phyloP scores from a whole-genome alignment of 306 rosid species.

The Cyamopsis tetragonoloba region DNA sequence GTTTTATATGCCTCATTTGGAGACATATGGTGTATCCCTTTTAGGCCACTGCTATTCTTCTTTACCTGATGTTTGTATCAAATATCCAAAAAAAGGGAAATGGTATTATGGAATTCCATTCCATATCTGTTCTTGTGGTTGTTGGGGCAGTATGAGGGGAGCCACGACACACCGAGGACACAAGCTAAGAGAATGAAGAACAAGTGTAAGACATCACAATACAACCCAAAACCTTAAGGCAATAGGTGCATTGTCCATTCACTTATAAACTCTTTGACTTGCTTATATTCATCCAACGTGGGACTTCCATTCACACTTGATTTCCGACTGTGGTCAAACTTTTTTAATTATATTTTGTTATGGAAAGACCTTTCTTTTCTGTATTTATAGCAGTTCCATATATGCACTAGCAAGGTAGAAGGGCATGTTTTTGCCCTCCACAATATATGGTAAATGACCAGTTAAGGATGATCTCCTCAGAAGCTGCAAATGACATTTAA shows the following conservation, averaged over 20 bases:
- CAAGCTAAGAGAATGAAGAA: too few relatives aligned
- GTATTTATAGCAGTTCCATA: background rate
- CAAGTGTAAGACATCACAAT: too few relatives aligned
- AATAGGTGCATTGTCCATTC: too few relatives aligned
- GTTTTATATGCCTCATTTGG: background rate
- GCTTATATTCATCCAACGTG: too few relatives aligned
- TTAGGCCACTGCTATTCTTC: too few relatives aligned
- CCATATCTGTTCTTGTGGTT: background rate
- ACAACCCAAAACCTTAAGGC: too few relatives aligned
- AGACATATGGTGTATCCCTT: background rate
- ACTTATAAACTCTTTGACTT: too few relatives aligned
- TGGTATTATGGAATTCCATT: background rate
- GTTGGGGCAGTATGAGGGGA: too few relatives aligned
- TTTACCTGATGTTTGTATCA: too few relatives aligned
- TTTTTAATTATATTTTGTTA: background rate
- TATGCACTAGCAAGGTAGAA: background rate
- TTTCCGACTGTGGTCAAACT: too few relatives aligned
- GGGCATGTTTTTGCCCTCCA: conserved; percentile 29
- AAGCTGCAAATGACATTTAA: conserved; percentile 40
- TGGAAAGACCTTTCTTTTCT: background rate
- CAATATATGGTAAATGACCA: conserved; percentile 23
- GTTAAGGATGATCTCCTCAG: conserved; percentile 20
- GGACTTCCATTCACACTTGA: too few relatives aligned
- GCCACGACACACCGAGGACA: too few relatives aligned
- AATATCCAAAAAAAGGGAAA: background rate